Evolutionary conservation across 2,329 filamentous ascomycete genomes (phyloP), one percentile per base, ranked within the genome.

Genomic region (Aureobasidium sp.): DNA sequence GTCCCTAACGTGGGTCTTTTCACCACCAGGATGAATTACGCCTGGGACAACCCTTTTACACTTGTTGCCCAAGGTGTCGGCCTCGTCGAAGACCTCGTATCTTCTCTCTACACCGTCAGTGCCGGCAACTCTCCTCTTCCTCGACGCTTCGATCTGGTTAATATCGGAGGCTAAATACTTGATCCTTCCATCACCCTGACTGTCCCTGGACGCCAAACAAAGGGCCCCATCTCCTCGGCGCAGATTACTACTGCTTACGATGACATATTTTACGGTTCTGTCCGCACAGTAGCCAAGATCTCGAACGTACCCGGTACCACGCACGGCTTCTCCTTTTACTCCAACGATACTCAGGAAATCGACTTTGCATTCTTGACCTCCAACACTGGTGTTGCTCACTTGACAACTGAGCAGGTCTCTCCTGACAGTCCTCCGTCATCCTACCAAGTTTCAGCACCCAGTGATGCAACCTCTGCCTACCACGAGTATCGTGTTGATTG

Each of bases 401-500:
- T 91, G 69, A 73, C 75, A 22, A 78, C 77, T 39, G 86, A 81
- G 66, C 82, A 84, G 0, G 77, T 91, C 59, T 89, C 91, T 69
- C 78, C 78, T 6, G 74, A 81, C 35, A 84, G 86, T 0, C 78
- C 79, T 2, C 70, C 76, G 9, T 77, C 79, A 5, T 86, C 85
- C 29, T 88, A 81, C 71, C 81, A 89, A 67, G 86, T 87, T 0
- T 77, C 77, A 40, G 75, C 76, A 50, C 87, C 86, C 2, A 76
- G 78, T 4, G 82, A 79, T 58, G 89, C 85, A 71, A 76, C 82
- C 60, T 78, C 92, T 1, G 78, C 82, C 0, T 91, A 90, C 73
- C 88, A 92, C 73, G 89, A 92, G 74, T 91, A 91, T 70, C 86
- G 89, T 37, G 87, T 91, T 71, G 89, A 93, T 73, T 91, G 88